Conservation (phyloP, 306 rosid genomes). For the Cyclanthera cordifolia region DNA sequence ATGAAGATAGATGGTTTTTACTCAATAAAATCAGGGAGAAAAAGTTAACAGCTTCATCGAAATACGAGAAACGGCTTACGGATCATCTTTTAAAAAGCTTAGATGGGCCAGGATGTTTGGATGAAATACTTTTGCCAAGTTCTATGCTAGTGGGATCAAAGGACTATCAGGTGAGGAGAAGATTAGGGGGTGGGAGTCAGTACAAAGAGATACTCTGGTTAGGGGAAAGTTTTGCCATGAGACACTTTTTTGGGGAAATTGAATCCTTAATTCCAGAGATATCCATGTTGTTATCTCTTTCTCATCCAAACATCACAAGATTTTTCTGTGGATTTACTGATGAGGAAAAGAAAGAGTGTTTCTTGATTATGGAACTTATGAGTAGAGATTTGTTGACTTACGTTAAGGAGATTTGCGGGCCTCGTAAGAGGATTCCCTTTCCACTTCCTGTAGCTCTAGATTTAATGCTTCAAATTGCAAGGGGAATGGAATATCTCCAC, state of each 20-base stretch:
- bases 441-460: conserved; percentile 64
- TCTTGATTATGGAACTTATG: conserved; percentile 70
- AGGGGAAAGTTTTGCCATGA: conserved; percentile 60
- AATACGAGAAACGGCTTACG: conserved; percentile 35
- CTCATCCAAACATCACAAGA: conserved; percentile 67
- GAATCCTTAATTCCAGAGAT: conserved; percentile 53
- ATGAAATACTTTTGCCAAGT: conserved; percentile 50
- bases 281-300: conserved; percentile 44
- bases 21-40: conserved; percentile 39
- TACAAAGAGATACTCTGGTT: conserved; percentile 77
- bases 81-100: conserved; percentile 38
- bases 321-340: conserved; percentile 59
- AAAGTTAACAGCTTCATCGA: conserved; percentile 35
- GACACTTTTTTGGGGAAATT: conserved; percentile 56
- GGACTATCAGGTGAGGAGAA: conserved; percentile 66
- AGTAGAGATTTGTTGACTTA: conserved; percentile 47
- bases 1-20: conserved; percentile 75
- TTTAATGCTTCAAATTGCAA: conserved; percentile 86
- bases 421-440: conserved; percentile 49
- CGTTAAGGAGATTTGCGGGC: conserved; percentile 54
- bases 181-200: conserved; percentile 57
- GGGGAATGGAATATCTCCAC: conserved; percentile 82
- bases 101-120: conserved; percentile 33
- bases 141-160: conserved; percentile 49
- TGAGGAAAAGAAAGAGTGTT: conserved; percentile 67